A percentile compares a stretch with the other conserved stretches of the same genome.
phyloP scores from a whole-genome alignment of 2,329 filamentous ascomycete genomes.

The Phialocephala sp. region DNA sequence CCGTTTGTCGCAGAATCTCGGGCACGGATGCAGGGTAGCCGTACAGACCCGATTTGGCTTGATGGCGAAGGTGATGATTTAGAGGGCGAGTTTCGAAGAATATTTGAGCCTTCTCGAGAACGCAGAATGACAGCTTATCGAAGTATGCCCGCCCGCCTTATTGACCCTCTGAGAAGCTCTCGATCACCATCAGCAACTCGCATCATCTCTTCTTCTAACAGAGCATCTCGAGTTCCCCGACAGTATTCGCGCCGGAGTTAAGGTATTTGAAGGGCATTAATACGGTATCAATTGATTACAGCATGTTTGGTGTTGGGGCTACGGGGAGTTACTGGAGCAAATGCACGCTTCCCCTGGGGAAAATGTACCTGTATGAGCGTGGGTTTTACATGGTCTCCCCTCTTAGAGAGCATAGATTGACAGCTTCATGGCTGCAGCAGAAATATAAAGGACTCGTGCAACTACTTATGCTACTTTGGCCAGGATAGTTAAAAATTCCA shows the following conservation, averaged over 20 bases:
- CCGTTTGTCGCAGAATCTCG: not conserved
- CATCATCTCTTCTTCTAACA: constrained; percentile 33
- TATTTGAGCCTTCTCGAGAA: constrained; percentile 26
- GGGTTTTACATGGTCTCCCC: not conserved
- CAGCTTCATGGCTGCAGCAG: not conserved
- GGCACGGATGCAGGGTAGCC: not conserved
- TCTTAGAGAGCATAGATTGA: constrained; percentile 6
- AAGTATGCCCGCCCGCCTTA: constrained; percentile 26
- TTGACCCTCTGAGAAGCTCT: constrained; percentile 35
- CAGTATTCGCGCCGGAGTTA: constrained; percentile 28
- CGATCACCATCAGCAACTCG: constrained; percentile 37
- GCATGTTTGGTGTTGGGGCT: not conserved
- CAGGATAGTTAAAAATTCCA: not conserved
- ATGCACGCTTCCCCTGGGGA: not conserved
- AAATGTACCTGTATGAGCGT: constrained; percentile 4
- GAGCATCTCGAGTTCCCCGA: constrained; percentile 29
- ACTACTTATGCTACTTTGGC: not conserved
- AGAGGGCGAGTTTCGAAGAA: constrained; percentile 20
- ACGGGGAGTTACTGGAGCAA: not conserved
- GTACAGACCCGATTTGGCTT: not conserved
- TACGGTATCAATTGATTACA: not conserved
- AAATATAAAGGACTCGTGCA: not conserved
- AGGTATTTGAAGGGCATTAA: constrained; percentile 9
- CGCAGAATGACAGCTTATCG: constrained; percentile 36
- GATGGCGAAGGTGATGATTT: constrained; percentile 17